Evolutionary conservation across 495 filamentous ascomycete species (phyloP).

Genomic region (Aspergillus nidulans): DNA sequence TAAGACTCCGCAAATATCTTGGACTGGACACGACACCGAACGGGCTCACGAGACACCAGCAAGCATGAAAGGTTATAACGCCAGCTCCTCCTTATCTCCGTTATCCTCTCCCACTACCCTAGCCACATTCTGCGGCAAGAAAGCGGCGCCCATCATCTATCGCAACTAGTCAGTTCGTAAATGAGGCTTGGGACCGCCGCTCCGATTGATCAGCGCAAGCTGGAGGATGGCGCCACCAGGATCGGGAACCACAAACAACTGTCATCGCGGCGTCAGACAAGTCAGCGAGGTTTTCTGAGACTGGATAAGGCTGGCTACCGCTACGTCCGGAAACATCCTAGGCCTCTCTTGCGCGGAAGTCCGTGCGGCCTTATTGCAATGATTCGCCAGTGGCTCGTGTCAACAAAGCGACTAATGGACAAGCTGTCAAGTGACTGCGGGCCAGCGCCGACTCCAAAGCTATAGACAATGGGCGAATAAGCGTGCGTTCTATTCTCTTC

Average conservation of each 20-base stretch:
- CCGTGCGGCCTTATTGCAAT: not conserved
- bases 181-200: not conserved
- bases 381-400: not conserved
- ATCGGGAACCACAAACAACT: slow-evolving; percentile 8
- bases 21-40: not conserved
- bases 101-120: not conserved
- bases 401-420: not conserved
- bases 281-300: slow-evolving; percentile 8
- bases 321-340: not conserved
- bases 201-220: not conserved
- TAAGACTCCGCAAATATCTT: not conserved
- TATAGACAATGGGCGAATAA: not conserved
- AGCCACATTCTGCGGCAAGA: not conserved
- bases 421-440: slow-evolving; percentile 9
- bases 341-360: not conserved
- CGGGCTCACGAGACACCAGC: not conserved
- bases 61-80: not conserved
- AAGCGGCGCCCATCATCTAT: not conserved
- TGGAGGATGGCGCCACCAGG: slow-evolving; percentile 4
- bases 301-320: not conserved
- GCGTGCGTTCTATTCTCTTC: not conserved
- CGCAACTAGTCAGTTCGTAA: not conserved
- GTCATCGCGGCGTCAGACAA: slow-evolving; percentile 16
- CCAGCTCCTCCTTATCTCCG: not conserved
- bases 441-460: slow-evolving; percentile 4